These are phyloP conservation scores for Chlamydomonas sp. DNA, from an alignment of 139 green algal species.

Conservation along the genomic window DNA sequence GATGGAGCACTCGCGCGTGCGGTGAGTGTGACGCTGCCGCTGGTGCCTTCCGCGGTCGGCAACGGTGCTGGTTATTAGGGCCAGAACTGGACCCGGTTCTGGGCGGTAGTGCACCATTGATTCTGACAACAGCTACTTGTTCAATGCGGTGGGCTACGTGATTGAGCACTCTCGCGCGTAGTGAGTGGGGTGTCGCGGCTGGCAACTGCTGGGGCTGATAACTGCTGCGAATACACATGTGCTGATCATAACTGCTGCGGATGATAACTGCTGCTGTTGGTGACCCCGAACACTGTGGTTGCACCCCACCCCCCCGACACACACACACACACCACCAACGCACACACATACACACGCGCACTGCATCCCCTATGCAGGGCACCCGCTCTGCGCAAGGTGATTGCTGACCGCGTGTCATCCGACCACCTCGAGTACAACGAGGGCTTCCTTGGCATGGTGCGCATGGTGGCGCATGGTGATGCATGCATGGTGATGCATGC, in stretches of 20 bases:
- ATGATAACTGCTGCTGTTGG: too few species aligned
- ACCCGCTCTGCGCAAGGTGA: slow-evolving; percentile 45
- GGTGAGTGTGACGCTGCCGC: too few species aligned
- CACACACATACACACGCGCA: background rate
- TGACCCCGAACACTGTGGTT: too few species aligned
- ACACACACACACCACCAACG: background rate
- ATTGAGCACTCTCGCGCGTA: slow-evolving; percentile 19
- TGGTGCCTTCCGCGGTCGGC: too few species aligned
- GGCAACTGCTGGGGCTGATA: too few species aligned
- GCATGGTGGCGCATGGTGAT: too few species aligned
- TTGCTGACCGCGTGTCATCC: slow-evolving; percentile 34
- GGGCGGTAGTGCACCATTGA: slow-evolving; percentile 73
- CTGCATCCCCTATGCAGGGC: slow-evolving; percentile 14
- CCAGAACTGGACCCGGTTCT: too few species aligned
- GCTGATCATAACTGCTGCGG: background rate
- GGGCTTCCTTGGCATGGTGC: slow-evolving; percentile 61
- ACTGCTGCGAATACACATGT: too few species aligned
- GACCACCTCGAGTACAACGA: slow-evolving; percentile 75
- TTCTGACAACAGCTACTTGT: slow-evolving; percentile 89
- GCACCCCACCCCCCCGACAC: background rate
- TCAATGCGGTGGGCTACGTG: slow-evolving; percentile 79
- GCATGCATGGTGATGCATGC: too few species aligned
- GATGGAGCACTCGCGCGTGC: slow-evolving; percentile 18
- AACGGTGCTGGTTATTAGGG: too few species aligned
- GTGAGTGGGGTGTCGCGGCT: too few species aligned